phyloP scores from a whole-genome alignment of 108 stramenopile genomes.

The Mayamaea pseudoterrestris region DNA sequence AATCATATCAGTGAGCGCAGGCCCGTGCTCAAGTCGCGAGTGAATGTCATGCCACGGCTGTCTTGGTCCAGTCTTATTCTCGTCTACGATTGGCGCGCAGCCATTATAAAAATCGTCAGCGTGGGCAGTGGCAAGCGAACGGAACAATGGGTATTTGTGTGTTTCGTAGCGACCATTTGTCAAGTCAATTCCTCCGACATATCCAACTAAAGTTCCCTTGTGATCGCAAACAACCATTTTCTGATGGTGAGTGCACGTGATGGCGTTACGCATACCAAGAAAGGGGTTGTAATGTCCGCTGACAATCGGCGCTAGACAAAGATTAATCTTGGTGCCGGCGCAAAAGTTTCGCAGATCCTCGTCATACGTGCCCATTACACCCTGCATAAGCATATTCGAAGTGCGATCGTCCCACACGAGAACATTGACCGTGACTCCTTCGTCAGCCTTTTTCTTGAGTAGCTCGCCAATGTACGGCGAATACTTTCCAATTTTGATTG shows the following conservation, averaged over 20 bases:
- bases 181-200: conserved; percentile 63
- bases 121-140: conserved; percentile 22
- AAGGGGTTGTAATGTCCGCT: conserved; percentile 16
- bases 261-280: background rate
- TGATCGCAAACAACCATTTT: conserved; percentile 29
- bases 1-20: conserved; percentile 23
- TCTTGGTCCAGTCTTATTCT: conserved; percentile 19
- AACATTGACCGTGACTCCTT: conserved; percentile 26
- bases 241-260: conserved; percentile 35
- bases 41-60: conserved; percentile 50
- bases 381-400: conserved; percentile 23
- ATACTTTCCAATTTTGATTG: conserved; percentile 10
- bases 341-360: conserved; percentile 13
- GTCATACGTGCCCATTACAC: conserved; percentile 2
- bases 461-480: conserved; percentile 22
- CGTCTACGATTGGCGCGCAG: conserved; percentile 17
- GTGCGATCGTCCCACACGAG: conserved; percentile 40
- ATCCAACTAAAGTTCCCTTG: conserved; percentile 24
- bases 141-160: conserved; percentile 29
- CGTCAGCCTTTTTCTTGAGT: conserved; percentile 24
- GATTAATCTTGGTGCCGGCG: conserved; percentile 16
- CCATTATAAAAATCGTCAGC: conserved; percentile 23
- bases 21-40: conserved; percentile 28
- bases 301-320: conserved; percentile 17
- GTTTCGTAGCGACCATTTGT: conserved; percentile 49